Conservation (phyloP, 805 yeast species). For the Clavispora asparagi region DNA sequence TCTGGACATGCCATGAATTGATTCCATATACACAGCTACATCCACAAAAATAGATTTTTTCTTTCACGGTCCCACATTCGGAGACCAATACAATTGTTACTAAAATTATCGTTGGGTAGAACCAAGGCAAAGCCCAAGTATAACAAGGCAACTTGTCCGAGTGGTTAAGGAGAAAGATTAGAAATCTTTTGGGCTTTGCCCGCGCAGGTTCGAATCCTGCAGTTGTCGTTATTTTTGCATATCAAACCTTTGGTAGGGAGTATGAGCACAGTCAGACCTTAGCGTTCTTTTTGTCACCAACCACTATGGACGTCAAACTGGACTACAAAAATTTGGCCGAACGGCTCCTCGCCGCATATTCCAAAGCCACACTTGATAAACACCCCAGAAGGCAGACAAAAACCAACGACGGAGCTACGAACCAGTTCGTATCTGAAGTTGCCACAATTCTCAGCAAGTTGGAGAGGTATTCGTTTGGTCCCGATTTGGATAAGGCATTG, state of each 20-base stretch:
- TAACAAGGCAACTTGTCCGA: conserved; percentile 55
- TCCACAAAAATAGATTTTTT: too few species aligned
- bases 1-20: too few species aligned
- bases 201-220: conserved; percentile 80
- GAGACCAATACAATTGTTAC: too few species aligned
- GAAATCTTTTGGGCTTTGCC: conserved; percentile 72
- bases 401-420: not conserved
- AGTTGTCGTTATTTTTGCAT: conserved; percentile 50
- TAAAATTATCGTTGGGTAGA: too few species aligned
- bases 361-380: not conserved
- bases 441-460: not conserved
- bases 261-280: too few species aligned
- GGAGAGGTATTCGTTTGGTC: not conserved
- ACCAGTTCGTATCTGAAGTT: not conserved
- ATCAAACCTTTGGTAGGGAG: not conserved
- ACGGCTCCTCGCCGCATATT: conserved; percentile 5
- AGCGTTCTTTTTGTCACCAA: conserved; percentile 22
- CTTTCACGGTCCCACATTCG: too few species aligned
- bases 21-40: too few species aligned
- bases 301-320: conserved; percentile 3
- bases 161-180: conserved; percentile 77
- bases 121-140: not conserved
- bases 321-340: conserved; percentile 9
- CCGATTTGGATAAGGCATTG: conserved; percentile 46
- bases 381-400: not conserved